Evolutionary conservation across 805 yeast species (phyloP).

Genomic region (Blastobotrys mokoenaii): DNA sequence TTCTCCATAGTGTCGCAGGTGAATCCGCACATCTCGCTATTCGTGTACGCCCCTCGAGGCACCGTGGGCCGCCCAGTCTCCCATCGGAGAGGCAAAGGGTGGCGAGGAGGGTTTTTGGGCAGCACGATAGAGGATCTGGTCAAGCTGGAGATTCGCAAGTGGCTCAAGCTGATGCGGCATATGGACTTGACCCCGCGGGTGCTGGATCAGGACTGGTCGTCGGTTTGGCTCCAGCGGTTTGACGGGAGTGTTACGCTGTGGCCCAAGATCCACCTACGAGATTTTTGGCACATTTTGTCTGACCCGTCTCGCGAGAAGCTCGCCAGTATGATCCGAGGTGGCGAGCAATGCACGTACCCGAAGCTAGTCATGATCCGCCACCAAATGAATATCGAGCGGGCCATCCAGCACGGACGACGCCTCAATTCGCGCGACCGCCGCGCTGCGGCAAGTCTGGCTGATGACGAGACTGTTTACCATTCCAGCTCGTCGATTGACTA

Average conservation of each 20-base stretch:
- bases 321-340: conserved; percentile 47
- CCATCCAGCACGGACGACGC: conserved; percentile 35
- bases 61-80: conserved; percentile 74
- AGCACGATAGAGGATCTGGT: conserved; percentile 64
- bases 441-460: neutral
- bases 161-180: conserved; percentile 59
- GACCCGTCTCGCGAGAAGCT: conserved; percentile 60
- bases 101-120: conserved; percentile 71
- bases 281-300: conserved; percentile 53
- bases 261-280: conserved; percentile 55
- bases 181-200: conserved; percentile 61
- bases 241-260: conserved; percentile 70
- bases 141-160: conserved; percentile 66
- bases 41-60: conserved; percentile 72
- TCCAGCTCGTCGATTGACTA: too few species aligned
- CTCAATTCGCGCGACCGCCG: neutral
- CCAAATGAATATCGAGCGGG: conserved; percentile 55
- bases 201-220: conserved; percentile 74
- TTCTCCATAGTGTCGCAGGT: conserved; percentile 75
- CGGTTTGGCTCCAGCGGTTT: conserved; percentile 63
- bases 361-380: conserved; percentile 56
- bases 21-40: conserved; percentile 70
- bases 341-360: conserved; percentile 61
- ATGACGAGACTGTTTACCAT: neutral
- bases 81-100: conserved; percentile 43